A percentile compares a stretch with the other conserved stretches of the same genome.
Conservation (phyloP, 2,329 filamentous ascomycete species). For the Alternaria sp. region DNA sequence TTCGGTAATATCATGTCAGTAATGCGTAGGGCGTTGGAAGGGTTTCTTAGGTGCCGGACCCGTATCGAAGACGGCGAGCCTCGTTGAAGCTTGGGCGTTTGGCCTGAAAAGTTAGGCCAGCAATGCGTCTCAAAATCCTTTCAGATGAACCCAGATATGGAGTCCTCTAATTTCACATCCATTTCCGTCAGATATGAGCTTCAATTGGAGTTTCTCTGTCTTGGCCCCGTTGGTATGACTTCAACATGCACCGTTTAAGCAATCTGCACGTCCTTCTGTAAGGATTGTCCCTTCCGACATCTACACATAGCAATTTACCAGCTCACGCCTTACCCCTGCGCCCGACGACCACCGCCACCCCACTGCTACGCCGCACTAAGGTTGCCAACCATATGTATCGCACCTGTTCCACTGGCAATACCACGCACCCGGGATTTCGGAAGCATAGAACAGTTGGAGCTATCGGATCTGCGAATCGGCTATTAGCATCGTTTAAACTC, state of each 20-base stretch:
- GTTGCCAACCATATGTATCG: conserved; percentile 31
- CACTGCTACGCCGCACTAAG: conserved; percentile 28
- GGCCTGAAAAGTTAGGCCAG: conserved; percentile 28
- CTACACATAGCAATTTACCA: conserved; percentile 27
- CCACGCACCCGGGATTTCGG: conserved; percentile 26
- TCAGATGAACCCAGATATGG: conserved; percentile 12
- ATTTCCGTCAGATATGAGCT: conserved; percentile 30
- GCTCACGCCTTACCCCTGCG: conserved; percentile 28
- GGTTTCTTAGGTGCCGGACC: conserved; percentile 29
- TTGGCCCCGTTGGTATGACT: conserved; percentile 23
- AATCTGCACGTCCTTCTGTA: conserved; percentile 19
- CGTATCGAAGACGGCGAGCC: conserved; percentile 19
- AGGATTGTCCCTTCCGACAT: conserved; percentile 25
- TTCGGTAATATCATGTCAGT: conserved; percentile 24
- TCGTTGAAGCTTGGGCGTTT: conserved; percentile 27
- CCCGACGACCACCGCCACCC: conserved; percentile 23
- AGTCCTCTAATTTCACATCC: conserved; percentile 22
- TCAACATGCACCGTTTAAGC: conserved; percentile 17
- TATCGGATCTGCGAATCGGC: conserved; percentile 24
- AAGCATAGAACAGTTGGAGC: conserved; percentile 16
- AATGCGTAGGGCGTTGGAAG: conserved; percentile 23
- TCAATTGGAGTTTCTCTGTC: conserved; percentile 13
- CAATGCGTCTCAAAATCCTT: conserved; percentile 31
- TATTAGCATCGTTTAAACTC: conserved; percentile 30
- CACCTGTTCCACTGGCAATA: conserved; percentile 28